phyloP scores from a whole-genome alignment of 2,329 filamentous ascomycete genomes.

The Beauveria sp. region DNA sequence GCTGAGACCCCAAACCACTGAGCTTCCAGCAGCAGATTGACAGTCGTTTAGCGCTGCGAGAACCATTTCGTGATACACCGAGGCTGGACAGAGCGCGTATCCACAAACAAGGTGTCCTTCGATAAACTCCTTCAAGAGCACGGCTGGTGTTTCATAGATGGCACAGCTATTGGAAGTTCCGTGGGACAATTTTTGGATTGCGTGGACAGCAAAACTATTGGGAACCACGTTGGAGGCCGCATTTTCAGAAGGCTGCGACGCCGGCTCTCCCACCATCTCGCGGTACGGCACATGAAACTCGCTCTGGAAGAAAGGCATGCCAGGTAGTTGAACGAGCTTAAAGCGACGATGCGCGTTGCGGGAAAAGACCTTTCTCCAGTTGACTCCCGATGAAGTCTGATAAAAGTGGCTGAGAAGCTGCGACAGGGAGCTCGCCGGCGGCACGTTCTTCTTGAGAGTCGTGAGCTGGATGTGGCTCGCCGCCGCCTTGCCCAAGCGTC shows the following conservation, averaged over 20 bases:
- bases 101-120: neutral
- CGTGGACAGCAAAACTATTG: neutral
- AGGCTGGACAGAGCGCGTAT: neutral
- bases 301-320: neutral
- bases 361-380: neutral
- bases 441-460: neutral
- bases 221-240: neutral
- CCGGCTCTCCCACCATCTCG: neutral
- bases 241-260: neutral
- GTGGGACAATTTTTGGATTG: neutral
- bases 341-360: neutral
- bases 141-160: neutral
- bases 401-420: neutral
- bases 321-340: neutral
- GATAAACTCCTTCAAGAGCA: neutral
- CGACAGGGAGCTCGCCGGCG: neutral
- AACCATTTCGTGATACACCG: neutral
- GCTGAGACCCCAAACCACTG: neutral
- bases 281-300: neutral
- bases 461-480: neutral
- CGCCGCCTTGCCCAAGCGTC: neutral
- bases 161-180: neutral
- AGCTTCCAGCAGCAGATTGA: neutral
- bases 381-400: neutral
- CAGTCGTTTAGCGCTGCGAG: neutral